These are phyloP conservation scores for Dioscorea cayenensis DNA, from an alignment of 116 monocot genomes.

Conservation along the genomic window DNA sequence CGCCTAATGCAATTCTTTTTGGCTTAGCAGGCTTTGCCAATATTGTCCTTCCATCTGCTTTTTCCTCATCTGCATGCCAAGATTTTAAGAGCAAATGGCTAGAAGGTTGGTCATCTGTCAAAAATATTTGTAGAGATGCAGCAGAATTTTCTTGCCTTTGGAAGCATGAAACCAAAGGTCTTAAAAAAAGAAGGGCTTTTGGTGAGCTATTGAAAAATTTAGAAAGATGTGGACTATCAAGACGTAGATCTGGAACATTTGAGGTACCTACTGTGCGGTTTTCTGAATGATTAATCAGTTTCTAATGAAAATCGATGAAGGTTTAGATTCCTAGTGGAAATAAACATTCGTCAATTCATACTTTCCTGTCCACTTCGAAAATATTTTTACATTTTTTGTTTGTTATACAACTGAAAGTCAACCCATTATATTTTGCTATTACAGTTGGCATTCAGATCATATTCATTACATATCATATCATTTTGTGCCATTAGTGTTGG, in stretches of 20 bases:
- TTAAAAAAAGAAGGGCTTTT: conserved; percentile 54
- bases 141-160: conserved; percentile 55
- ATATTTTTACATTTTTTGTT: too few relatives aligned
- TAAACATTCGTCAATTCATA: too few relatives aligned
- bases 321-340: neutral
- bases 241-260: conserved; percentile 30
- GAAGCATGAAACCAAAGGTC: conserved; percentile 56
- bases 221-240: conserved; percentile 70
- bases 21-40: conserved; percentile 7
- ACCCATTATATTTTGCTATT: too few relatives aligned
- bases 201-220: conserved; percentile 56
- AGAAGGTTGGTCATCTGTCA: conserved; percentile 52
- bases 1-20: neutral
- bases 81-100: conserved; percentile 35
- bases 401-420: too few relatives aligned
- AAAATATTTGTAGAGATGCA: conserved; percentile 46
- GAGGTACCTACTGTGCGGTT: conserved; percentile 33
- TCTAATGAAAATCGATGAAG: neutral
- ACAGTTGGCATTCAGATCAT: too few relatives aligned
- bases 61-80: conserved; percentile 10
- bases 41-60: conserved; percentile 1
- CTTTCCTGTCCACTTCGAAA: too few relatives aligned
- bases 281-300: neutral
- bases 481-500: neutral
- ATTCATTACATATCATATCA: too few relatives aligned